Percentiles rank a stretch among this genome's conserved stretches.
Evolutionary conservation across 2,329 filamentous ascomycete genomes (phyloP).

Genomic region (Diaporthe vaccinii): DNA sequence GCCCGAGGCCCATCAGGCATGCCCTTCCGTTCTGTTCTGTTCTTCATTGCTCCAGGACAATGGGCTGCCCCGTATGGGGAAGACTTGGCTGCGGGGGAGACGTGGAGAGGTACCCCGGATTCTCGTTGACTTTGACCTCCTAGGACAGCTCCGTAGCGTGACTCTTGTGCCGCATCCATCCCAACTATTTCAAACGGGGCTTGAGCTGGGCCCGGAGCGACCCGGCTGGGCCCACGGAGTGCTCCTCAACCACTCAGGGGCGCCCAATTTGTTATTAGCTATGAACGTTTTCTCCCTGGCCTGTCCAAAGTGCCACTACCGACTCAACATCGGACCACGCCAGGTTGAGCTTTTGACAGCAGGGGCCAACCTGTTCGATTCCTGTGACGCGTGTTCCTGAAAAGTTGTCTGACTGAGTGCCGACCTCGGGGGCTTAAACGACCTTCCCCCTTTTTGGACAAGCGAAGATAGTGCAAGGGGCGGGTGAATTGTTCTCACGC

Average conservation of each 20-base stretch:
- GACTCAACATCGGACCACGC: not conserved
- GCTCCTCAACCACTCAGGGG: not conserved
- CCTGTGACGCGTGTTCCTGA: too few relatives aligned
- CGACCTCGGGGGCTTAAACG: not conserved
- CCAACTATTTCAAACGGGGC: too few relatives aligned
- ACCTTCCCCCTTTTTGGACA: not conserved
- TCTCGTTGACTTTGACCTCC: not conserved
- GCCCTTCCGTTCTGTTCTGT: not conserved
- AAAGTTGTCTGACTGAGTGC: too few relatives aligned
- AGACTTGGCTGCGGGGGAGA: constrained; percentile 2
- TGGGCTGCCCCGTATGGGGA: not conserved
- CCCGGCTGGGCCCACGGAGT: not conserved
- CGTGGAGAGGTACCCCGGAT: constrained; percentile 6
- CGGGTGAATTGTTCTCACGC: not conserved
- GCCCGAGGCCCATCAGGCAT: not conserved
- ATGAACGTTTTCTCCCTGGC: not conserved
- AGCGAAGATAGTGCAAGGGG: not conserved
- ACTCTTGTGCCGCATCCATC: not conserved
- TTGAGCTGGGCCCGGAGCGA: not conserved
- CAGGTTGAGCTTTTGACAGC: not conserved
- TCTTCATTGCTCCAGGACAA: not conserved
- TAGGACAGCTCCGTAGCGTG: constrained; percentile 11
- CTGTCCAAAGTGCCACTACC: not conserved
- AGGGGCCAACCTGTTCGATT: too few relatives aligned
- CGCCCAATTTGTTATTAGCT: not conserved